Evolutionary conservation across 192 early-diverging fungal genomes (phyloP).

Genomic region (Chytriomyces confervae): DNA sequence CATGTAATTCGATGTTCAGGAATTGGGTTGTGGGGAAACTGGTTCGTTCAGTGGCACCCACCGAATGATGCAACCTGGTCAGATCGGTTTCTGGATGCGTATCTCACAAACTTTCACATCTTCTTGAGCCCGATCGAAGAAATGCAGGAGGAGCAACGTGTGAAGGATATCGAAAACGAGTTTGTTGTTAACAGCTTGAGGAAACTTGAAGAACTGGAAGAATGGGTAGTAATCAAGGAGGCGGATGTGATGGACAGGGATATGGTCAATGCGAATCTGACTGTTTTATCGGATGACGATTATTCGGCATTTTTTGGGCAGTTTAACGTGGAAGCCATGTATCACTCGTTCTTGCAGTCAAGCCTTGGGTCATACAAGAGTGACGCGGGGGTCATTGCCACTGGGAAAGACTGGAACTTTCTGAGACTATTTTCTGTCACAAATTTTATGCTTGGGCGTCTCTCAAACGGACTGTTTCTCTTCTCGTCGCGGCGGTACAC

Average conservation of each 20-base stretch:
- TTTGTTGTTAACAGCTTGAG: conserved; percentile 26
- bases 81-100: conserved; percentile 37
- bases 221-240: conserved; percentile 55
- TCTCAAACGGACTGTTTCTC: conserved; percentile 29
- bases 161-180: conserved; percentile 24
- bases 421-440: conserved; percentile 36
- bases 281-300: conserved; percentile 43
- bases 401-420: conserved; percentile 2
- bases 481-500: conserved; percentile 27
- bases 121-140: conserved; percentile 52
- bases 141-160: conserved; percentile 38
- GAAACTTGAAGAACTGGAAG: conserved; percentile 34
- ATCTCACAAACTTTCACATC: conserved; percentile 39
- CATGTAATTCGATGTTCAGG: conserved; percentile 43
- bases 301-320: conserved; percentile 41
- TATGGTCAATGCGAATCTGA: not conserved
- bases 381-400: not conserved
- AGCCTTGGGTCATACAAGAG: not conserved
- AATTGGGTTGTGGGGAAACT: conserved; percentile 42
- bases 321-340: conserved; percentile 43
- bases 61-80: conserved; percentile 29
- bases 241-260: conserved; percentile 33
- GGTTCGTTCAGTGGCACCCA: conserved; percentile 44
- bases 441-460: conserved; percentile 20
- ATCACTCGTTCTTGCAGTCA: conserved; percentile 25